Base-by-base conservation (phyloP, 305 asterid species). In the Fraxinus platypoda region DNA sequence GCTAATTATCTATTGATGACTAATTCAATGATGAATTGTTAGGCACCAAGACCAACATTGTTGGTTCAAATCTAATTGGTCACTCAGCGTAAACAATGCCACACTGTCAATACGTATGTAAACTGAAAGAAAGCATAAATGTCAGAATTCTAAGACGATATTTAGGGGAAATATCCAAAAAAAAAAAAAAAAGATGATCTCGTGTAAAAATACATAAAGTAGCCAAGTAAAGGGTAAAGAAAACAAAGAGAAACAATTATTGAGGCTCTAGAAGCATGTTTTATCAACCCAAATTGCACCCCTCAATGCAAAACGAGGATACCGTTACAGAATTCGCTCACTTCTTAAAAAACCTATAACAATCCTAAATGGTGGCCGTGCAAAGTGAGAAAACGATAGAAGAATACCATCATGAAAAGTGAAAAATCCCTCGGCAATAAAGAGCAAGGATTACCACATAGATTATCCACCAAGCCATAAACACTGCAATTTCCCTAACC, bases 401-500 rank as follows among this genome's bases (percentile, higher is more conserved):
- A 38, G 15, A 9, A 38, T 9, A 38, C 41, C 2, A 87, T 93
- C 93, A 94, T 37, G 97, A 96, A 85, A 94, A 92, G 57, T 90
- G 91, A 68, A 93, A 57, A 84, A 85, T 81, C 37, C 98, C 99
- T 37, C 86, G 93, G 15, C 98, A 91, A 86, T 87, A 96, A 80
- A 94, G 83, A 75, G 88, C 91, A 80, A 96, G 92, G 59, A 83
- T 83, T 8, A 86, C 87, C 17, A 90, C 90, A 85, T 92, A 86
- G 28, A 89, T 35, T 80, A 91, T 86, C 98, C 98, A 96, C 98
- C 99, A 94, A 75, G 94, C 95, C 94, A 93, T 75, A 87, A 93
- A 92, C 89, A 93, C 78, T 7, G 92, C 83, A 80, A 89, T 88
- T 81, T 92, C 93, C 83, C 88, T 89, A 68, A 83, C 90, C 82